phyloP scores from a whole-genome alignment of 140 eudicot species.

The Flaveria floridana region DNA sequence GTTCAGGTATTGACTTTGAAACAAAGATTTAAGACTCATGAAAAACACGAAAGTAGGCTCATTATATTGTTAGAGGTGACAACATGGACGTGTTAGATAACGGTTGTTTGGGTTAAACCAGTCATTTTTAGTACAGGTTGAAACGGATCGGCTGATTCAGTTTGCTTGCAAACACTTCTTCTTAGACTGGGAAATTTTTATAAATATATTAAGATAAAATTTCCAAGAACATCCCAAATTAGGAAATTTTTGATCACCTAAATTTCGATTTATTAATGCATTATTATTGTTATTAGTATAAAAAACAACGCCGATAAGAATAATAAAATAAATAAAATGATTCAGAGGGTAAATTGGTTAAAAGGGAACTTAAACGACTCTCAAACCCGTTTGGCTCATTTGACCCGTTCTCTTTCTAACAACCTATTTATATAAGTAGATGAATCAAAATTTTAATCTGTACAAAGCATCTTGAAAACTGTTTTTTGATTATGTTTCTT shows the following conservation, averaged over 20 bases:
- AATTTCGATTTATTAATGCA: neutral
- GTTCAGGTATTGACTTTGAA: constrained; percentile 62
- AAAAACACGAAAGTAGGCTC: neutral
- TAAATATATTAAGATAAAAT: too few relatives aligned
- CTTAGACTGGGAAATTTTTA: neutral
- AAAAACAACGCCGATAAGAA: neutral
- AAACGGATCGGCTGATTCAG: neutral
- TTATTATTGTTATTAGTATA: neutral
- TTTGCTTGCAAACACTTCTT: neutral
- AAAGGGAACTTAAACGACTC: neutral
- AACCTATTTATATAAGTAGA: neutral
- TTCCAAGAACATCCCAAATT: neutral
- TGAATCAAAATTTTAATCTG: neutral
- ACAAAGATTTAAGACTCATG: neutral
- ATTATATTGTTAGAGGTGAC: neutral
- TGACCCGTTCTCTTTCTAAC: neutral
- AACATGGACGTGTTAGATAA: neutral
- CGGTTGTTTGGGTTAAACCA: neutral
- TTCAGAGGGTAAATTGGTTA: neutral
- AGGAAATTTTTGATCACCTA: neutral
- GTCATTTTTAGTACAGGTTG: neutral
- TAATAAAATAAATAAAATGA: too few relatives aligned
- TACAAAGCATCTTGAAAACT: neutral
- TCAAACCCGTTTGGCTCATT: neutral
- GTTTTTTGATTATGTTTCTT: neutral